phyloP scores from a whole-genome alignment of 192 early-diverging fungal species.

The Dimargaris xerosporica region DNA sequence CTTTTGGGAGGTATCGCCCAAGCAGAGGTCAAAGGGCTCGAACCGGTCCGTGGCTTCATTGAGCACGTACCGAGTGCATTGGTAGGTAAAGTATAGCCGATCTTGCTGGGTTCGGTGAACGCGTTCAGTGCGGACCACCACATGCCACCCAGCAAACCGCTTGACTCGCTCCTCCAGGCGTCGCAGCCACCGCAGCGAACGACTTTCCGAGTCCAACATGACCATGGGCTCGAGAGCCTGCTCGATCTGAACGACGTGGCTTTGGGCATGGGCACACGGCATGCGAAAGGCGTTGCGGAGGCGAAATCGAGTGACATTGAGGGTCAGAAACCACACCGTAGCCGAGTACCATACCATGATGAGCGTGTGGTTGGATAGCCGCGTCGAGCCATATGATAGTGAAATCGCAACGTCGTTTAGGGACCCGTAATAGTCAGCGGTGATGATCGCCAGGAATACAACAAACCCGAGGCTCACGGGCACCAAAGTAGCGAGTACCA shows the following conservation, averaged over 20 bases:
- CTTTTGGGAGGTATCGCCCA: slow-evolving; percentile 33
- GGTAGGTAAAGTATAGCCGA: slow-evolving; percentile 37
- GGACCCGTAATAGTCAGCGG: slow-evolving; percentile 7
- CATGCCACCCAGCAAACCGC: slow-evolving; percentile 15
- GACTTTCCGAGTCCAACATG: slow-evolving; percentile 17
- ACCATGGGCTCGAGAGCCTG: slow-evolving; percentile 20
- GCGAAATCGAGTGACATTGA: slow-evolving; percentile 24
- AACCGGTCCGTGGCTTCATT: slow-evolving; percentile 27
- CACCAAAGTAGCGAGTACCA: slow-evolving; percentile 21
- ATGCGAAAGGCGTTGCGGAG: slow-evolving; percentile 38
- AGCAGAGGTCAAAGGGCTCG: slow-evolving; percentile 29
- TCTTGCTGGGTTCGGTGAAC: slow-evolving; percentile 27
- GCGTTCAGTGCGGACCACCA: slow-evolving; percentile 15
- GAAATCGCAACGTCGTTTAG: background rate
- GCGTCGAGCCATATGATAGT: background rate
- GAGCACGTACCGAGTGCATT: slow-evolving; percentile 50
- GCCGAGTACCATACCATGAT: slow-evolving; percentile 9
- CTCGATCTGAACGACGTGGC: slow-evolving; percentile 33
- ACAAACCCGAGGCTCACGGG: slow-evolving; percentile 23
- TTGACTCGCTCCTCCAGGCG: slow-evolving; percentile 14
- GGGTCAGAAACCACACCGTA: slow-evolving; percentile 17
- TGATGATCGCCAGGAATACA: slow-evolving; percentile 22
- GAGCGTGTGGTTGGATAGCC: background rate
- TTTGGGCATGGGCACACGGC: slow-evolving; percentile 23
- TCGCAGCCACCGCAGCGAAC: slow-evolving; percentile 13